A percentile compares a stretch with the other conserved stretches of the same genome.
These are phyloP conservation scores for Prunella vulgaris DNA, from an alignment of 257 asterid genomes.

Conservation along the genomic window DNA sequence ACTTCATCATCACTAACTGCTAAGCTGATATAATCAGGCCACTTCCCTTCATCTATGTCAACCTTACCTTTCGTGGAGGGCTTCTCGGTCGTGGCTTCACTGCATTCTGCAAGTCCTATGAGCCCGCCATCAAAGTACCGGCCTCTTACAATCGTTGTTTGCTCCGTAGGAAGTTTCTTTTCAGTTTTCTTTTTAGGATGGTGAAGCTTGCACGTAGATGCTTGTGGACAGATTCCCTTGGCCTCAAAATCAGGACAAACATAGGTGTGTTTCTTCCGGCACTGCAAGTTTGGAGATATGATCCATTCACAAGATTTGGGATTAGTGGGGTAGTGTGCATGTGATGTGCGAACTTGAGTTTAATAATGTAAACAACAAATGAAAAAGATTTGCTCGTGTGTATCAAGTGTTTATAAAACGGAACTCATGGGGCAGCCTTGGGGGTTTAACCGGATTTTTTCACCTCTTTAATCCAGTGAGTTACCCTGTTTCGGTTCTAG, in stretches of 20 bases:
- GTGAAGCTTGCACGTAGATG: conserved; percentile 86
- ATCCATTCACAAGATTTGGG: conserved; percentile 53
- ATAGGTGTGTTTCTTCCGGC: conserved; percentile 90
- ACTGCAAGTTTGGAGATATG: conserved; percentile 62
- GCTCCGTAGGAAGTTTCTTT: conserved; percentile 40
- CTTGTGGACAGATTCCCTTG: conserved; percentile 65
- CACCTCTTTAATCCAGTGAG: neutral
- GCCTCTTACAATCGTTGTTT: conserved; percentile 49
- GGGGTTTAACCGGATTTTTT: neutral
- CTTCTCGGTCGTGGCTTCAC: conserved; percentile 24
- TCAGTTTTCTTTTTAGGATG: conserved; percentile 75
- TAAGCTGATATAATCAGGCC: conserved; percentile 70
- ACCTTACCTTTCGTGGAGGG: conserved; percentile 38
- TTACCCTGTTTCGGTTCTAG: neutral
- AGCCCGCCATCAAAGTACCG: conserved; percentile 82
- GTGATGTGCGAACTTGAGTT: conserved; percentile 16
- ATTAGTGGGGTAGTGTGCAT: conserved; percentile 39
- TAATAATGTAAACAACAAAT: conserved; percentile 5
- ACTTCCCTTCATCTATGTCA: conserved; percentile 39
- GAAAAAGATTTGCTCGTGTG: neutral
- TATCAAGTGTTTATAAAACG: conserved; percentile 16
- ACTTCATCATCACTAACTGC: conserved; percentile 38
- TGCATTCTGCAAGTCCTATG: conserved; percentile 31
- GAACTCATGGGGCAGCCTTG: neutral
- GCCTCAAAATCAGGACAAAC: conserved; percentile 79